Base-by-base conservation (phyloP, 1,139 yeast species). In the Yamadazyma mexicana region DNA sequence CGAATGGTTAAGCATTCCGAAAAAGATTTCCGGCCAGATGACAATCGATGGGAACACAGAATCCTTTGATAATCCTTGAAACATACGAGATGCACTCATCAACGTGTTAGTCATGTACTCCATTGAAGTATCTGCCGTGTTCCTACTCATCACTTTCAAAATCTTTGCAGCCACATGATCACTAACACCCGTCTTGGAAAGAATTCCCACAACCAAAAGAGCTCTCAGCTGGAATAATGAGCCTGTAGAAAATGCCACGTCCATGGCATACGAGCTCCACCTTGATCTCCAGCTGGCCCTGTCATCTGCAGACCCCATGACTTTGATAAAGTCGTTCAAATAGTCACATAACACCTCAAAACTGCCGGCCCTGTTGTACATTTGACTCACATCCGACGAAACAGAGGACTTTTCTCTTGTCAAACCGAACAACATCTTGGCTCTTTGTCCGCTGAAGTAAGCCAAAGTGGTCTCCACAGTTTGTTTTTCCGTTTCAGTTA, bases 171-270 rank as follows among this genome's bases (percentile, higher is more conserved):
- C 80, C 12, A 84, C 66, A 5, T 73, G 67, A 52, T 82, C 87
- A 37, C 77, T 76, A 14, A 84, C 76, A 25, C 89, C 89, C 15
- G 69, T 62, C 47, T 77, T 79, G 0, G 88, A 75, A 33, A 87
- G 59, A 33, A 84, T 79, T 28, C 96, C 95, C 23, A 86, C 72
- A 5, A 87, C 75, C 48, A 87, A 67, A 41, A 86, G 66, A 0
- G 94, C 88, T 40, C 95, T 70, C 7, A 81, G 78, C 54, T 87
- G 91, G 41, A 87, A 70, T 18, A 82, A 74, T 0, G 91, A 79
- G 24, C 73, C 72, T 11, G 66, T 61, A 34, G 75, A 70, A 50
- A 83, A 82, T 1, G 89, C 86, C 16, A 85, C 76, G 47, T 79
- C 81, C 50, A 83, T 67, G 1, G 84, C 78, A 51, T 80, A 76